Percentiles rank a stretch among this genome's conserved stretches.
phyloP scores from a whole-genome alignment of 306 rosid genomes.

The Pyrus betulifolia region DNA sequence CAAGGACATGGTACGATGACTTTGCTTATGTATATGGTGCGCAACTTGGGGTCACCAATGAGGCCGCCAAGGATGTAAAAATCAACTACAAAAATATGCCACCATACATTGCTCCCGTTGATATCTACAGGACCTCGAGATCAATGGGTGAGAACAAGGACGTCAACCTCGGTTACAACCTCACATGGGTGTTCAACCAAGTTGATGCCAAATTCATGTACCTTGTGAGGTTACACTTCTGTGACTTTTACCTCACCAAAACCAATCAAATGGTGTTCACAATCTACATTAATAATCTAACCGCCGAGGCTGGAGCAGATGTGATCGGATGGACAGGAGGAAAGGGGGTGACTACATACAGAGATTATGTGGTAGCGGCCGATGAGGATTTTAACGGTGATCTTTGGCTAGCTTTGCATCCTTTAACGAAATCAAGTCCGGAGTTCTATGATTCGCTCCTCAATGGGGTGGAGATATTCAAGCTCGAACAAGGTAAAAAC shows the following conservation, averaged over 20 bases:
- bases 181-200: conserved; percentile 41
- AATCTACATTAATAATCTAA: conserved; percentile 37
- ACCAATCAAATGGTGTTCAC: conserved; percentile 31
- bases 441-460: conserved; percentile 29
- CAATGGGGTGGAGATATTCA: conserved; percentile 40
- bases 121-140: conserved; percentile 31
- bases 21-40: conserved; percentile 32
- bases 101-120: conserved; percentile 23
- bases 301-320: conserved; percentile 24
- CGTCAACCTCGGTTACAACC: conserved; percentile 23
- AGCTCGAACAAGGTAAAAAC: conserved; percentile 23
- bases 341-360: conserved; percentile 18
- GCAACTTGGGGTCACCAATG: conserved; percentile 18
- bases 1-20: conserved; percentile 41
- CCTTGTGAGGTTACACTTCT: conserved; percentile 43
- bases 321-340: conserved; percentile 35
- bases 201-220: conserved; percentile 42
- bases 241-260: conserved; percentile 23
- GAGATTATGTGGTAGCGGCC: conserved; percentile 21
- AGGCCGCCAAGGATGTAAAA: conserved; percentile 1
- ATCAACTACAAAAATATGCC: conserved; percentile 25
- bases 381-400: conserved; percentile 8
- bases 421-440: conserved; percentile 5
- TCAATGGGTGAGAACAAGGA: conserved; percentile 27
- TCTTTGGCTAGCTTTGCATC: conserved; percentile 38